A percentile compares a stretch with the other conserved stretches of the same genome.
Evolutionary conservation across 2,329 filamentous ascomycete species (phyloP).

Genomic region (Botrytis tulipae): DNA sequence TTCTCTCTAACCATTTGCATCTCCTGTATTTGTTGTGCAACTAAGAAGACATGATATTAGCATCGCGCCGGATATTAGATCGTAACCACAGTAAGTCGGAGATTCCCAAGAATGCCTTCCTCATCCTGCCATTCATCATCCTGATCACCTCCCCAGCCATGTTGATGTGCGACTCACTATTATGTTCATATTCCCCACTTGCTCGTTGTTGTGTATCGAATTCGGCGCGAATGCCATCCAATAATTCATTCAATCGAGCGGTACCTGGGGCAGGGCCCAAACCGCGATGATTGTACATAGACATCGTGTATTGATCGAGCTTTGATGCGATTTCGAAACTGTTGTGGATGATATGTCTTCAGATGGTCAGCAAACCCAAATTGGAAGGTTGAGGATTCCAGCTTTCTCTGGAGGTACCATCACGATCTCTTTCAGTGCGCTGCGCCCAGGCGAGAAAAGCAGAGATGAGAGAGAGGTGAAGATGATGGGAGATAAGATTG

Average conservation of each 20-base stretch:
- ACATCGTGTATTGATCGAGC: conserved; percentile 45
- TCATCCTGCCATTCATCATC: neutral
- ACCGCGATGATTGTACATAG: conserved; percentile 90
- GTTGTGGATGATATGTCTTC: neutral
- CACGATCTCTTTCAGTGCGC: neutral
- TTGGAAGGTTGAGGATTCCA: neutral
- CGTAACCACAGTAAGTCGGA: neutral
- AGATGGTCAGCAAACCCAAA: conserved; percentile 1
- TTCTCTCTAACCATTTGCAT: conserved; percentile 93
- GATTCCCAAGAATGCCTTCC: neutral
- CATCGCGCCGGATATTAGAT: conserved; percentile 4
- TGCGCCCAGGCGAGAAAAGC: neutral
- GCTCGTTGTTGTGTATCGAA: conserved; percentile 83
- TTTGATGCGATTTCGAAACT: neutral
- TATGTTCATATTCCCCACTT: conserved; percentile 85
- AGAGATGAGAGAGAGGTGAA: neutral
- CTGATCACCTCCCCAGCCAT: neutral
- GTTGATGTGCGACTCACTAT: conserved; percentile 64
- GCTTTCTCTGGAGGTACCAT: neutral
- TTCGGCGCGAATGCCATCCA: conserved; percentile 87
- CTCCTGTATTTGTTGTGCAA: conserved; percentile 87
- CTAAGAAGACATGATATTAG: conserved; percentile 46
- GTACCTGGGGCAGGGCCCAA: conserved; percentile 68
- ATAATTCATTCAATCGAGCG: conserved; percentile 78
- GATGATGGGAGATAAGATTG: neutral